Conservation (phyloP, 768 basidiomycete genomes). For the Boletus rubescentipes region DNA sequence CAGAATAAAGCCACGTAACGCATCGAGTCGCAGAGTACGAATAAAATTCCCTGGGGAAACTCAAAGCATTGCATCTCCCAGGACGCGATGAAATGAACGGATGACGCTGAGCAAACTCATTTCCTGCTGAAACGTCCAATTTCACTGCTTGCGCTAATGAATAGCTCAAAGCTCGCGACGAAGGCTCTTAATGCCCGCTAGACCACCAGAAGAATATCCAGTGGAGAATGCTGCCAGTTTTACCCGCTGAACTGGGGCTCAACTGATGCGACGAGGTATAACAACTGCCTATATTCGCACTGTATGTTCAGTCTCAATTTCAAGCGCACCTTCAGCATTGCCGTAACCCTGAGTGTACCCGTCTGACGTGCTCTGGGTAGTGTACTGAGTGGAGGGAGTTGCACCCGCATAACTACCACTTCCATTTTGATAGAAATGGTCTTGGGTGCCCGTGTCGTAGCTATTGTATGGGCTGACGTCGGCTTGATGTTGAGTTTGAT, state of each 20-base stretch:
- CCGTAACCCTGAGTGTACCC: conserved; percentile 61
- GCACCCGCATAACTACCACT: conserved; percentile 55
- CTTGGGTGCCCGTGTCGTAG: conserved; percentile 58
- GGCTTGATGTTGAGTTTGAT: conserved; percentile 62
- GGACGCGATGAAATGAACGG: conserved; percentile 16
- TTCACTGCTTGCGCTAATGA: conserved; percentile 46
- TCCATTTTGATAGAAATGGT: conserved; percentile 71
- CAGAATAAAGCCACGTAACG: conserved; percentile 49
- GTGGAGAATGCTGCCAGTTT: conserved; percentile 40
- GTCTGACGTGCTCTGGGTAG: conserved; percentile 43
- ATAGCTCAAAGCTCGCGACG: conserved; percentile 48
- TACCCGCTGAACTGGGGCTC: conserved; percentile 51
- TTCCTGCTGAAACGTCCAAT: conserved; percentile 33
- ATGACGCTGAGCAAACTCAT: conserved; percentile 27
- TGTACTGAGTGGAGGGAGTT: conserved; percentile 54
- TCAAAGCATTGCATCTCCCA: conserved; percentile 27
- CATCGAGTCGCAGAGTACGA: conserved; percentile 31
- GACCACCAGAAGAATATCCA: conserved; percentile 21
- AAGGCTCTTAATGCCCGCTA: conserved; percentile 35
- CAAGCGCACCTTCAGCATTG: conserved; percentile 84
- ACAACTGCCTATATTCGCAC: conserved; percentile 43
- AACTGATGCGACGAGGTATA: conserved; percentile 33
- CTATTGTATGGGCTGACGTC: conserved; percentile 66
- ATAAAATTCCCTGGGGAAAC: conserved; percentile 23
- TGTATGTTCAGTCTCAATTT: conserved; percentile 57